Base-by-base conservation (phyloP, 768 basidiomycete species). In the Dioszegia aurantiaca region DNA sequence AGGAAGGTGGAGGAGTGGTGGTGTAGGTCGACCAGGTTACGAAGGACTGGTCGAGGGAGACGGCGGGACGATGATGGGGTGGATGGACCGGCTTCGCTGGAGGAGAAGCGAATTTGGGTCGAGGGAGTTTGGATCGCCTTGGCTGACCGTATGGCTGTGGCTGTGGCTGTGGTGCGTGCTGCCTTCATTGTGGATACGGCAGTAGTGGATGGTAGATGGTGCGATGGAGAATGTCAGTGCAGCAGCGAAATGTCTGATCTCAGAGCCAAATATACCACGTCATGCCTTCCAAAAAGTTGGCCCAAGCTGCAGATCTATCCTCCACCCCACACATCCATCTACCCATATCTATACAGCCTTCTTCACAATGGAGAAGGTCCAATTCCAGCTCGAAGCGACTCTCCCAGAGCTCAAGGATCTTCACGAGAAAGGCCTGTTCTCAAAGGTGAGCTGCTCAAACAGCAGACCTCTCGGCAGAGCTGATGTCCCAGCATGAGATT, bases 351-450 rank as follows among this genome's bases (percentile, higher is more conserved):
- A 53, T 17, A 55, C n/a, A 46, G 33, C 23, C 45, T 33, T 36
- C 12, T 31, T 1, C 14, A 48, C 51, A 42, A 93, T 97, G 92
- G 92, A 97, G 82, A 83, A 89, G 64, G 91, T 94, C 0, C 88
- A 94, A 59, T 93, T 87, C 68, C 86, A 93, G 78, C 88, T 93
- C 77, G 91, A 94, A 85, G 87, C 89, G 84, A 93, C 92, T 85
- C 88, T 94, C 84, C 84, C 86, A 45, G 92, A 95, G 85, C 87
- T 94, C 74, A 92, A 90, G 77, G 90, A 93, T 77, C 81, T 94
- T 11, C 85, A 87, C 59, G 84, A 90, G 67, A 90, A 88, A 77
- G 83, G 83, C 64, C 77, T 95, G 39, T 94, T 97, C 75, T 87
- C 87, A 0, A 80, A 85, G 78, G 88, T 88, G 69, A 74, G 84